Evolutionary conservation across 2,329 filamentous ascomycete genomes (phyloP), one percentile per base, ranked within the genome.

Genomic region (Botrytis tulipae): DNA sequence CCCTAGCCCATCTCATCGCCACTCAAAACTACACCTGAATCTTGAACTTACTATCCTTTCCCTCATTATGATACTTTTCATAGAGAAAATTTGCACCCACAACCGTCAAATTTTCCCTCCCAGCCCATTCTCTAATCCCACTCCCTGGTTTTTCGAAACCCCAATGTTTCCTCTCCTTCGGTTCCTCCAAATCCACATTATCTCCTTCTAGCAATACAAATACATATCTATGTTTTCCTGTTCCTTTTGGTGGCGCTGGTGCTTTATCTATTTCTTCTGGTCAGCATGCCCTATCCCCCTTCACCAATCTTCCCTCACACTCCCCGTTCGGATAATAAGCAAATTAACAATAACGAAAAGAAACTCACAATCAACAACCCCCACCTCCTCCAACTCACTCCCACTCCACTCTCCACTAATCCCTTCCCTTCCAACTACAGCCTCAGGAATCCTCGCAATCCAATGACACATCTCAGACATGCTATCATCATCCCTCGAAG

Each of bases 381-480:
- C 20, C 25, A 37, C 61, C 29, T 73, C 40, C 46, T 68, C 70
- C 44, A 44, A 25, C 32, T 67, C 70, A 32, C 63, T 57, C 37
- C 54, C 22, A n/a, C 44, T 20, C 57, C 54, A 22, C 25, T 59
- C 20, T 6, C 51, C 63, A 14, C 37, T 57, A 8, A 74, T 10
- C 20, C 61, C 71, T 59, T 29, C 9, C 7, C 3, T 16, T 1
- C n/a, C 51, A 44, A 68, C 37, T 10, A n/a, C 22, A 20, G 32
- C 37, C 44, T 44, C 44, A 16, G 76, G 76, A 57, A 76, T 40
- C 18, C 74, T 74, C 1, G 80, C 76, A 75, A 83, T 80, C 87
- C 87, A 89, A 78, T 89, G 88, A 77, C 87, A 89, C 81, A 89
- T 85, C 75, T 90, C 85, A 32, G 83, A 83, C 86, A 86, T 88